Evolutionary conservation across 208 protist genomes (phyloP).

Genomic region (Leishmania braziliensis): DNA sequence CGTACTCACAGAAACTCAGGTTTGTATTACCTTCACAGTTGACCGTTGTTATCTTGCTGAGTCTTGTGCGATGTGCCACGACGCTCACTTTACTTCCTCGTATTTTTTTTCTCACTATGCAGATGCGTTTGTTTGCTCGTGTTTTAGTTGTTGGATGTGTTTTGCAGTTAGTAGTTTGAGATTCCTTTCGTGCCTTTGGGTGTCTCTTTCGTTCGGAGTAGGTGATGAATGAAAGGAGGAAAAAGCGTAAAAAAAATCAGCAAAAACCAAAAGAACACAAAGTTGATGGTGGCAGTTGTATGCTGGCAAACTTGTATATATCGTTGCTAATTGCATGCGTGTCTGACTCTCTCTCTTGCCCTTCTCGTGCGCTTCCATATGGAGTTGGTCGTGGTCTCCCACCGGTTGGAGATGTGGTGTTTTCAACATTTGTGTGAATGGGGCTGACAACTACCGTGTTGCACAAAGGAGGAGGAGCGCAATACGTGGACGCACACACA

Average conservation of each 20-base stretch:
- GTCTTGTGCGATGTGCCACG: neutral
- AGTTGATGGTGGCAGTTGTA: conserved; percentile 7
- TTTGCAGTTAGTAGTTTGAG: neutral
- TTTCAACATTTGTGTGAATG: neutral
- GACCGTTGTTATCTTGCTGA: neutral
- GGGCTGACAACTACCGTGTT: neutral
- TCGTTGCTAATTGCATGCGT: neutral
- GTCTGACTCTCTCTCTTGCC: neutral
- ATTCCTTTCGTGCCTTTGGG: neutral
- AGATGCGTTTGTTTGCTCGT: neutral
- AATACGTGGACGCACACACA: neutral
- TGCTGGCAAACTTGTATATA: neutral
- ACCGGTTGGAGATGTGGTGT: neutral
- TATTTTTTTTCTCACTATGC: neutral
- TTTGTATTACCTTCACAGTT: neutral
- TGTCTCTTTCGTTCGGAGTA: neutral
- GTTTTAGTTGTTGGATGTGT: neutral
- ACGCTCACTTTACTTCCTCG: neutral
- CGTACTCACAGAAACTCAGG: too few relatives aligned
- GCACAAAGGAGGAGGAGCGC: neutral
- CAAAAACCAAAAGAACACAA: conserved; percentile 7
- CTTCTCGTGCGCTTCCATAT: neutral
- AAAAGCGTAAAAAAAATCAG: neutral
- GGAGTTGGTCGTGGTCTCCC: neutral
- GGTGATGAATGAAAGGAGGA: neutral